A percentile compares a stretch with the other conserved stretches of the same genome.
Conservation (phyloP, 73 alveolate genomes). For the Blepharisma stoltei region DNA sequence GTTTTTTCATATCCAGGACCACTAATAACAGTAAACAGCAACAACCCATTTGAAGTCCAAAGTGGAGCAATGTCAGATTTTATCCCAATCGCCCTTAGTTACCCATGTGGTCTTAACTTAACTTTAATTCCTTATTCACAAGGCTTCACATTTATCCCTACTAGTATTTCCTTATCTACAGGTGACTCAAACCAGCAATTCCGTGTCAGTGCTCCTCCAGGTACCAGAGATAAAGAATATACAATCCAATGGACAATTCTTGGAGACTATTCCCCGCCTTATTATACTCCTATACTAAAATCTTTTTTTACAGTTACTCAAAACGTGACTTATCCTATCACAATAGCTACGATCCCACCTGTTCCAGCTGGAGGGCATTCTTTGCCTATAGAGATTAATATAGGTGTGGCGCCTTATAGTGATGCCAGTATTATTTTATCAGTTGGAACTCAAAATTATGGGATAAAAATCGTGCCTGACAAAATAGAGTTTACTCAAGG, state of each 20-base stretch:
- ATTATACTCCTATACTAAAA: conserved; percentile 51
- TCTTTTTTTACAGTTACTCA: conserved; percentile 43
- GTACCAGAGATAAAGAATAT: conserved; percentile 29
- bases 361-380: conserved; percentile 59
- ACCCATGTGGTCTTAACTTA: conserved; percentile 58
- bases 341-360: conserved; percentile 40
- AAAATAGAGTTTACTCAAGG: conserved; percentile 42
- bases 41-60: conserved; percentile 39
- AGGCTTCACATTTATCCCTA: conserved; percentile 47
- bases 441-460: conserved; percentile 33
- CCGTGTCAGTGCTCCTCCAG: conserved; percentile 48
- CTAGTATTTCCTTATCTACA: conserved; percentile 24
- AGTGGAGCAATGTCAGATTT: conserved; percentile 49
- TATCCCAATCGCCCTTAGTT: conserved; percentile 35
- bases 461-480: conserved; percentile 29
- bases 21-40: conserved; percentile 38
- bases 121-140: conserved; percentile 33
- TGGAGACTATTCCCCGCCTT: conserved; percentile 44
- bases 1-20: conserved; percentile 52
- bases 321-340: conserved; percentile 32
- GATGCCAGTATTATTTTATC: conserved; percentile 42
- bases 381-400: conserved; percentile 37
- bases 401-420: conserved; percentile 44
- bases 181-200: conserved; percentile 39
- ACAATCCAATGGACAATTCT: conserved; percentile 41